Conservation (phyloP, 257 asterid species). For the Gynochthodes officinalis region DNA sequence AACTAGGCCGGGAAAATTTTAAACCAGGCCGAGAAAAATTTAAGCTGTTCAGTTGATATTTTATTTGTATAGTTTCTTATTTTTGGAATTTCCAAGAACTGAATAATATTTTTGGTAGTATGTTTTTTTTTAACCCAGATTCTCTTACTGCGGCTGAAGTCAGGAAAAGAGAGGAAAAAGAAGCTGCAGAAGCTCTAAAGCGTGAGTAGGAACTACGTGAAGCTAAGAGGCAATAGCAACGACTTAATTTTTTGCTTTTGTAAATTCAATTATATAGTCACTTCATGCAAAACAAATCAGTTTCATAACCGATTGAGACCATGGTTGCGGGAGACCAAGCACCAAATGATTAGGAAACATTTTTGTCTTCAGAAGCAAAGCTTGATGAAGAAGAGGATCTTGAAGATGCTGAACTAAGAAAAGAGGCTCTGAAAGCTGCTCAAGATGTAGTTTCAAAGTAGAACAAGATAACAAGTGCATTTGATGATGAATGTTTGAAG, state of each 20-base stretch:
- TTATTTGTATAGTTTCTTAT: no score
- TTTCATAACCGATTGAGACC: conserved; percentile 61
- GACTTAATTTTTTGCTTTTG: no score
- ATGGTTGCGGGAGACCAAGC: conserved; percentile 43
- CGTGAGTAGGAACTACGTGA: conserved; percentile 98
- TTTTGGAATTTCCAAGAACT: background rate
- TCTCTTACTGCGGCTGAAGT: conserved; percentile 66
- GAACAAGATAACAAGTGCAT: no score
- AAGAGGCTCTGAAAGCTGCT: conserved; percentile 93
- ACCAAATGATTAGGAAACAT: conserved; percentile 57
- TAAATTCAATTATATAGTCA: no score
- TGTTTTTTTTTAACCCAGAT: conserved; percentile 14
- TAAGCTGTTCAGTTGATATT: no score
- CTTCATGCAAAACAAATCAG: no score
- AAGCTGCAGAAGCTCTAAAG: conserved; percentile 98
- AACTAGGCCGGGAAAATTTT: background rate
- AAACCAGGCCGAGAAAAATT: no score
- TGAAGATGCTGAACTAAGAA: conserved; percentile 88
- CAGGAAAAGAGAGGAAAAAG: conserved; percentile 93
- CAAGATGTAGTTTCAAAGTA: conserved; percentile 98
- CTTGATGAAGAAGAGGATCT: no score
- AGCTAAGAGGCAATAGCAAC: no score
- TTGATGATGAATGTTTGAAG: no score
- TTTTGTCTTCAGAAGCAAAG: no score
- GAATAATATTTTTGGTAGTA: background rate